phyloP scores from a whole-genome alignment of 495 filamentous ascomycete genomes.

The Tuber borchii region DNA sequence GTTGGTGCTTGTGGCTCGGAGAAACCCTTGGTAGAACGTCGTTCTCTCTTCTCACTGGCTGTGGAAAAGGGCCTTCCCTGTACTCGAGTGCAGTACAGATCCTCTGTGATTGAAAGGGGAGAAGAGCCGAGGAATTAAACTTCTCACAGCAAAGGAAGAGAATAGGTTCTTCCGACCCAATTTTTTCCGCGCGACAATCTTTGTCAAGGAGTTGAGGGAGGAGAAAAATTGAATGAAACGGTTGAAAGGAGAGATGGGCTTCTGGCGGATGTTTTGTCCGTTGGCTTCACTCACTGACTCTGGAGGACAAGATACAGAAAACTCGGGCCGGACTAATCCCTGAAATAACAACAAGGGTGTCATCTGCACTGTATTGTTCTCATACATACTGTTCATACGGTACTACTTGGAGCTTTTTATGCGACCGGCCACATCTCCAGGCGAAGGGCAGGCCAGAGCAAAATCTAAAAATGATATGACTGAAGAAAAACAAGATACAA shows the following conservation, averaged over 20 bases:
- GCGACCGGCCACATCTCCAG: slow-evolving; percentile 1
- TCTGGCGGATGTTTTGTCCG: not conserved
- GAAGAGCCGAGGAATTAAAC: not conserved
- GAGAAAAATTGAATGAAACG: not conserved
- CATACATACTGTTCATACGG: not conserved
- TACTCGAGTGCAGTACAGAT: not conserved
- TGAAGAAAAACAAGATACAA: not conserved
- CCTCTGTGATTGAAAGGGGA: not conserved
- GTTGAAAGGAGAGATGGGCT: not conserved
- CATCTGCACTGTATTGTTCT: not conserved
- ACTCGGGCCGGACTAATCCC: not conserved
- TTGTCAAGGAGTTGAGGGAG: not conserved
- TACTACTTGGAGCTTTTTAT: not conserved
- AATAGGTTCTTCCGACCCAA: not conserved
- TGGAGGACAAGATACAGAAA: not conserved
- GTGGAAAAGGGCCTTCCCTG: not conserved
- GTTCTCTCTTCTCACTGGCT: not conserved
- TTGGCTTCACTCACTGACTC: not conserved
- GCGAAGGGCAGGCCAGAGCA: not conserved
- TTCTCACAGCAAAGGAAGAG: not conserved
- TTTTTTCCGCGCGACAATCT: not conserved
- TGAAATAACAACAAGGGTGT: not conserved
- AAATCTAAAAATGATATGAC: not conserved
- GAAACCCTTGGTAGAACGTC: not conserved
- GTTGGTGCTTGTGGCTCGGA: not conserved